Percentiles rank a stretch among this genome's conserved stretches.
Conservation (phyloP, 208 protist species). For the Leishmania tropica region DNA sequence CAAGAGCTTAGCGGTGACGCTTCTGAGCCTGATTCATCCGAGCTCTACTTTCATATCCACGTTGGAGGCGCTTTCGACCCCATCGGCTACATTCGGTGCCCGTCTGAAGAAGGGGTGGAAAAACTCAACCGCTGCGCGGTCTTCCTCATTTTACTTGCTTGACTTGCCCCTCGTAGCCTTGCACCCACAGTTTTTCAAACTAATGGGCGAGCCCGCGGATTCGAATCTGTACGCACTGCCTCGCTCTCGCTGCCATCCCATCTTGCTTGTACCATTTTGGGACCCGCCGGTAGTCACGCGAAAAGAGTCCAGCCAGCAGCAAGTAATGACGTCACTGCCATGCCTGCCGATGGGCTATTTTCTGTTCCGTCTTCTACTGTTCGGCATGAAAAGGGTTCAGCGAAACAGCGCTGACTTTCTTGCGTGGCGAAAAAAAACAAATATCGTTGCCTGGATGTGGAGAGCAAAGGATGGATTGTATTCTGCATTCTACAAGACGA, state of each 20-base stretch:
- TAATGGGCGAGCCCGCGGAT: constrained; percentile 58
- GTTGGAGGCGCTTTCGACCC: constrained; percentile 68
- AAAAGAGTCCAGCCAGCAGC: constrained; percentile 51
- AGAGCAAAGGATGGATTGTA: not conserved
- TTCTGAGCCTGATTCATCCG: constrained; percentile 74
- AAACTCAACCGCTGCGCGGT: constrained; percentile 17
- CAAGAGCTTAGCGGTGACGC: constrained; percentile 44
- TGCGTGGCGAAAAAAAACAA: not conserved
- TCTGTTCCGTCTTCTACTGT: constrained; percentile 67
- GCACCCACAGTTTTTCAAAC: constrained; percentile 52
- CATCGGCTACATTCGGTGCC: constrained; percentile 47
- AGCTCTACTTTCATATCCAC: constrained; percentile 57
- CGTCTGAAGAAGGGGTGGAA: constrained; percentile 65
- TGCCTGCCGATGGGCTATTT: constrained; percentile 82
- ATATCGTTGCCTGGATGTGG: constrained; percentile 4
- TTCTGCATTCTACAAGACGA: constrained; percentile 7
- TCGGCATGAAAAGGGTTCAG: constrained; percentile 39
- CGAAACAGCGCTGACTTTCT: constrained; percentile 11
- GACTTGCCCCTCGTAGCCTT: constrained; percentile 70
- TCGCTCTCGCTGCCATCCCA: constrained; percentile 47
- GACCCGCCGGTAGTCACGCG: constrained; percentile 74
- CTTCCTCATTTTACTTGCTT: constrained; percentile 25
- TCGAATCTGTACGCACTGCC: constrained; percentile 58
- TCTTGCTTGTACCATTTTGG: constrained; percentile 84
- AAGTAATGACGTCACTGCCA: constrained; percentile 70